phyloP scores from a whole-genome alignment of 768 basidiomycete genomes.

The Gloeostereum incarnatum region DNA sequence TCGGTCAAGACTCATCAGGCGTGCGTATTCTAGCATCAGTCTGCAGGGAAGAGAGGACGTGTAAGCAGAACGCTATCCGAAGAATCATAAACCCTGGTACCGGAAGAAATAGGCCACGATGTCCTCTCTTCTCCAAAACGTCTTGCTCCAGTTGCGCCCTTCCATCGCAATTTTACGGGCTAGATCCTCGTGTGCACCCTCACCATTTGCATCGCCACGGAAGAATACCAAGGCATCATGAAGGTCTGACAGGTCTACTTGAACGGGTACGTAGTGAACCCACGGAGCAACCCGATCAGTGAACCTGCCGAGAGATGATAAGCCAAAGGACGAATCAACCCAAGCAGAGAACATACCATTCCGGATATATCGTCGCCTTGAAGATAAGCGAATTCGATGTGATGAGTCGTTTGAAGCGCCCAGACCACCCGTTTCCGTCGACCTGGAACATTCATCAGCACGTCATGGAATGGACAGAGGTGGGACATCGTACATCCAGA shows the following conservation, averaged over 20 bases:
- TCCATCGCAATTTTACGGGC: constrained; percentile 46
- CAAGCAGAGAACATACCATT: constrained; percentile 35
- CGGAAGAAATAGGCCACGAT: constrained; percentile 49
- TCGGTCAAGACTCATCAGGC: constrained; percentile 38
- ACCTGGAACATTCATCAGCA: constrained; percentile 20
- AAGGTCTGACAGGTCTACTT: constrained; percentile 53
- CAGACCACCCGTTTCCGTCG: constrained; percentile 55
- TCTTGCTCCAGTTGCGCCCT: constrained; percentile 47
- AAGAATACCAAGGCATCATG: constrained; percentile 70
- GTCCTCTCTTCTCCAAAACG: constrained; percentile 54
- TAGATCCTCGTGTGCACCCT: constrained; percentile 47
- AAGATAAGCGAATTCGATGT: constrained; percentile 50
- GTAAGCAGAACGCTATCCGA: neutral
- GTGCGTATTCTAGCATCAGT: constrained; percentile 44
- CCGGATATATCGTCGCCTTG: constrained; percentile 57
- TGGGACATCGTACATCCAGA: constrained; percentile 33
- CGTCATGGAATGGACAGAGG: neutral
- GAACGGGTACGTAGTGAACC: constrained; percentile 69
- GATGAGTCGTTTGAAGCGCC: constrained; percentile 53
- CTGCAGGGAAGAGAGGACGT: constrained; percentile 15
- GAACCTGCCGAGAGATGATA: constrained; percentile 26
- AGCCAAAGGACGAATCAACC: neutral
- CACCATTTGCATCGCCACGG: constrained; percentile 43
- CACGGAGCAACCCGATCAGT: constrained; percentile 47
- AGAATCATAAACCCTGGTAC: constrained; percentile 15